Percentiles rank a stretch among this genome's conserved stretches.
phyloP scores from a whole-genome alignment of 1,284 basidiomycete genomes.

The Porogramme epimiltina region DNA sequence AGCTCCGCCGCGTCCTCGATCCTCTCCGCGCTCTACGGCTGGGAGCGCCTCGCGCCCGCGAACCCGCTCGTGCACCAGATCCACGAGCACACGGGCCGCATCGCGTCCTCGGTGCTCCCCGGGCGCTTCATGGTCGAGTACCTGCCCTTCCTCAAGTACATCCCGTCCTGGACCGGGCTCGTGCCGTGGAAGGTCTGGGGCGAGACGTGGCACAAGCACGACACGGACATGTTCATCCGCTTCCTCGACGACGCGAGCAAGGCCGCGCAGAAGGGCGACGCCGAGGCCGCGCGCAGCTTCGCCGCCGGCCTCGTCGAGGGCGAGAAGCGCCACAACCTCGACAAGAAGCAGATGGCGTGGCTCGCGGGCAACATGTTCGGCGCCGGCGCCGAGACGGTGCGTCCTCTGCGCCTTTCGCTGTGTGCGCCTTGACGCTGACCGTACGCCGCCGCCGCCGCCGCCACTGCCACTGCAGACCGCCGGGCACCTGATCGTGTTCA shows the following conservation, averaged over 20 bases:
- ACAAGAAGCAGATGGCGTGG: neutral
- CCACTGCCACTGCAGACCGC: neutral
- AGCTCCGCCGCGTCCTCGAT: neutral
- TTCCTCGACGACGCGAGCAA: neutral
- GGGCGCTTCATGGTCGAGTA: slow-evolving; percentile 1
- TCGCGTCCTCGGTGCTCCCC: neutral
- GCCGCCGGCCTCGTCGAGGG: neutral
- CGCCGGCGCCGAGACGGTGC: slow-evolving; percentile 1
- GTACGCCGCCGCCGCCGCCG: too few relatives aligned
- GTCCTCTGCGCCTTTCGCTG: neutral
- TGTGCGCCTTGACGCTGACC: too few relatives aligned
- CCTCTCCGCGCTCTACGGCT: neutral
- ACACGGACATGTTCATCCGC: neutral
- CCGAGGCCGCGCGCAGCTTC: neutral
- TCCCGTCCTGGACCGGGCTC: slow-evolving; percentile 17
- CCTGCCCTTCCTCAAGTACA: slow-evolving; percentile 1
- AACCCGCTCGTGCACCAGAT: slow-evolving; percentile 1
- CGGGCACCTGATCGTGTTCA: slow-evolving; percentile 19
- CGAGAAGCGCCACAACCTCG: neutral
- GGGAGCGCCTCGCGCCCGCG: neutral
- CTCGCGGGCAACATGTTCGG: slow-evolving; percentile 3
- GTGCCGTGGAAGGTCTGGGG: neutral
- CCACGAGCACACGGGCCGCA: slow-evolving; percentile 1
- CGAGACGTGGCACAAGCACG: slow-evolving; percentile 1
- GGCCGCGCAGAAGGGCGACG: neutral